phyloP scores from a whole-genome alignment of 2,329 filamentous ascomycete genomes.

The Malbranchea cinnamomea region DNA sequence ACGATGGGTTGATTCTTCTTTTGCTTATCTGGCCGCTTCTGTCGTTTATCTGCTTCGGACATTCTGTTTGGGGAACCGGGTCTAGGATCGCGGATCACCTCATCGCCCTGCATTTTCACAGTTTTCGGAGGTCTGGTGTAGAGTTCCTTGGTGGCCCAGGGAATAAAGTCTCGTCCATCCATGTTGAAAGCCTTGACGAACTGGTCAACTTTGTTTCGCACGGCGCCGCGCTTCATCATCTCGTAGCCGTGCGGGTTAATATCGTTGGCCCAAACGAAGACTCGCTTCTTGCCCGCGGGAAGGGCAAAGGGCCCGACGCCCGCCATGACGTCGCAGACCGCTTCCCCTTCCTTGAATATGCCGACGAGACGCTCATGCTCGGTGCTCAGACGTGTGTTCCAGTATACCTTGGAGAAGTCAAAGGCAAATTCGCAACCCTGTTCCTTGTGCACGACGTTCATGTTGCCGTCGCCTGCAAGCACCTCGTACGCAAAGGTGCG shows the following conservation, averaged over 20 bases:
- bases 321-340: conserved; percentile 92
- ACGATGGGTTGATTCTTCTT: conserved; percentile 30
- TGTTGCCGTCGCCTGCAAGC: conserved; percentile 62
- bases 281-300: conserved; percentile 73
- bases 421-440: conserved; percentile 78
- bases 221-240: conserved; percentile 54
- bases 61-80: too few relatives aligned
- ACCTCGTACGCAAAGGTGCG: conserved; percentile 90
- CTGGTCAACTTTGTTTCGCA: conserved; percentile 61
- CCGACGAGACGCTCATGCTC: conserved; percentile 72
- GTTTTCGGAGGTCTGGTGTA: conserved; percentile 35
- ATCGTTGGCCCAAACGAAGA: conserved; percentile 95
- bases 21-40: conserved; percentile 11
- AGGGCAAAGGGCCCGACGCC: conserved; percentile 92
- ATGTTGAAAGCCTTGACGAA: conserved; percentile 69
- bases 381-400: conserved; percentile 82
- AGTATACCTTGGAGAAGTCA: conserved; percentile 94
- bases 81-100: too few relatives aligned
- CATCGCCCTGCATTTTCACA: conserved; percentile 27
- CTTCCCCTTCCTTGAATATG: conserved; percentile 68
- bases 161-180: conserved; percentile 73
- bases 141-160: conserved; percentile 45
- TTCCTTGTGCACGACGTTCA: conserved; percentile 72
- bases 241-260: conserved; percentile 80
- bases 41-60: conserved; percentile 10